Percentiles rank a stretch among this genome's conserved stretches.
Evolutionary conservation across 2,329 filamentous ascomycete genomes (phyloP).

Genomic region (Aspergillus sp.): DNA sequence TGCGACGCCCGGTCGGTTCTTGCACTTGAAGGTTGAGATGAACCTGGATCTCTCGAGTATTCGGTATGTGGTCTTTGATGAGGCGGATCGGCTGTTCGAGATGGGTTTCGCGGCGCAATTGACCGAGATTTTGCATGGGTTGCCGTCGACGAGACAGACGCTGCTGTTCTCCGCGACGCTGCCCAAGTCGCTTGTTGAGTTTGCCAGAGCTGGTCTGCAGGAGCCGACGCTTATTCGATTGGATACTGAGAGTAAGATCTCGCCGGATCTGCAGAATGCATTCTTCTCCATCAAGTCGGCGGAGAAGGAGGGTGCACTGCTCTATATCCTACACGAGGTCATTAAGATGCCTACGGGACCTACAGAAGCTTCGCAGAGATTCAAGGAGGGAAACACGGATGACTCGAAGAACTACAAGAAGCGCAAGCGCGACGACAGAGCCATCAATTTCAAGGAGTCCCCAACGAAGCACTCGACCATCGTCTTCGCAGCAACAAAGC

Average conservation of each 20-base stretch:
- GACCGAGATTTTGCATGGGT: constrained; percentile 86
- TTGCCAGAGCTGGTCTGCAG: constrained; percentile 88
- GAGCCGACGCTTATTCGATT: constrained; percentile 88
- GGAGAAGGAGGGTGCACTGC: constrained; percentile 89
- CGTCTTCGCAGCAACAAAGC: constrained; percentile 91
- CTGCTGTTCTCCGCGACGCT: constrained; percentile 94
- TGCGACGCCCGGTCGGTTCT: constrained; percentile 91
- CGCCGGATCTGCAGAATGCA: constrained; percentile 90
- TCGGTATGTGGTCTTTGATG: constrained; percentile 94
- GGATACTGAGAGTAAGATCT: constrained; percentile 94
- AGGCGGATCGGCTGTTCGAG: constrained; percentile 95
- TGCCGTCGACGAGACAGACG: constrained; percentile 84
- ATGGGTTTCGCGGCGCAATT: constrained; percentile 97
- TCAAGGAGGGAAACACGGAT: constrained; percentile 52
- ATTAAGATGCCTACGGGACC: constrained; percentile 83
- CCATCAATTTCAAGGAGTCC: constrained; percentile 64
- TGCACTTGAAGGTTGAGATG: constrained; percentile 98
- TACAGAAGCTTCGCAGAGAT: constrained; percentile 56
- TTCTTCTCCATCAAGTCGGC: constrained; percentile 92
- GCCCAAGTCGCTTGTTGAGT: constrained; percentile 92
- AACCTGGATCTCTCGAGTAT: constrained; percentile 85
- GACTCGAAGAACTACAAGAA: constrained; percentile 51
- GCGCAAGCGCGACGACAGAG: constrained; percentile 53
- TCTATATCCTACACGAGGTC: constrained; percentile 87
- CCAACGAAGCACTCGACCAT: constrained; percentile 93